Evolutionary conservation across 1,284 basidiomycete genomes (phyloP).

Genomic region (Pisolithus thermaeus): DNA sequence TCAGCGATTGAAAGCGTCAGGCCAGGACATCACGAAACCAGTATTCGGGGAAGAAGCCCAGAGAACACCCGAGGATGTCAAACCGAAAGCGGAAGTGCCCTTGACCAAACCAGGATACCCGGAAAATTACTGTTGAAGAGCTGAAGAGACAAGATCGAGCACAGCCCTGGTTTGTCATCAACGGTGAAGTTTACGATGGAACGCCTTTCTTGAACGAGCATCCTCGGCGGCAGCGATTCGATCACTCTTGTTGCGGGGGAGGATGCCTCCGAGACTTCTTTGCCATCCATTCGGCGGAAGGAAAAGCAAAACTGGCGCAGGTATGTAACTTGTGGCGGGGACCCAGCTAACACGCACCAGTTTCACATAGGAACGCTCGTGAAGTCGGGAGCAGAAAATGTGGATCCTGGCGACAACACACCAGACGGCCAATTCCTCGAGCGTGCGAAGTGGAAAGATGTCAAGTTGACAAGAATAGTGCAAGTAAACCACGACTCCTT

Average conservation of each 20-base stretch:
- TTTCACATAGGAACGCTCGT: slow-evolving; percentile 42
- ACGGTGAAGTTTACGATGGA: slow-evolving; percentile 53
- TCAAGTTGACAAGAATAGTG: slow-evolving; percentile 37
- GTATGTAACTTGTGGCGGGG: slow-evolving; percentile 20
- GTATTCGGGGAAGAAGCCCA: slow-evolving; percentile 25
- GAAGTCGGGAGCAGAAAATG: slow-evolving; percentile 1
- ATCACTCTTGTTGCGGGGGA: slow-evolving; percentile 57
- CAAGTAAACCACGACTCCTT: slow-evolving; percentile 44
- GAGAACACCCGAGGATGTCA: neutral
- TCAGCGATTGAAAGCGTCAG: slow-evolving; percentile 45
- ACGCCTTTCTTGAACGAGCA: slow-evolving; percentile 54
- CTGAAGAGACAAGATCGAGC: slow-evolving; percentile 37
- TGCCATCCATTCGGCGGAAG: slow-evolving; percentile 50
- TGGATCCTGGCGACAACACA: slow-evolving; percentile 7
- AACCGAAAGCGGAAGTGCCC: slow-evolving; percentile 11
- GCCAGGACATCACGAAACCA: slow-evolving; percentile 42
- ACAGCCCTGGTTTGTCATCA: slow-evolving; percentile 59
- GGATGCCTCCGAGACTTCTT: slow-evolving; percentile 61
- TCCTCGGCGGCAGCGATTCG: slow-evolving; percentile 57
- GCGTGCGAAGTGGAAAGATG: slow-evolving; percentile 48
- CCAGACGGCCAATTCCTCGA: slow-evolving; percentile 37
- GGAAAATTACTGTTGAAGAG: slow-evolving; percentile 45
- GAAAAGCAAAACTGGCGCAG: slow-evolving; percentile 41
- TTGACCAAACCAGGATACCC: slow-evolving; percentile 37
- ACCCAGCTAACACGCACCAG: slow-evolving; percentile 16